A percentile compares a stretch with the other conserved stretches of the same genome.
Evolutionary conservation across 192 early-diverging fungal genomes (phyloP).

Genomic region (Allomyces macrogynus): DNA sequence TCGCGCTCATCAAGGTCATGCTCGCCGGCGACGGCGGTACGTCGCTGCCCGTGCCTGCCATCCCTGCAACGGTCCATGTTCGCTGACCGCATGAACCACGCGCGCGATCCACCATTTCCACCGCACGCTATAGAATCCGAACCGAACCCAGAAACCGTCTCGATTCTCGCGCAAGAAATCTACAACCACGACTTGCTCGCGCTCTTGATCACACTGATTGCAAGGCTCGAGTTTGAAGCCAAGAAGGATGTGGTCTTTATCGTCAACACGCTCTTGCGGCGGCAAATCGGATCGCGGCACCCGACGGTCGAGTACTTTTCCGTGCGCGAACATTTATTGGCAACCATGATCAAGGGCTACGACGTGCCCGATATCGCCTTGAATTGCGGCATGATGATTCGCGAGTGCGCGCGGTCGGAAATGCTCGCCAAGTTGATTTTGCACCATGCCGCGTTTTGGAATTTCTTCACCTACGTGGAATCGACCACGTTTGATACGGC

Average conservation of each 20-base stretch:
- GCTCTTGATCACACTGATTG: conserved; percentile 67
- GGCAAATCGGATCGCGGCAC: conserved; percentile 82
- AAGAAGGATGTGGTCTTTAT: conserved; percentile 91
- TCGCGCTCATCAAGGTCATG: conserved; percentile 78
- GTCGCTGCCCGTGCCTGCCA: conserved; percentile 2
- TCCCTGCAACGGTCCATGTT: not conserved
- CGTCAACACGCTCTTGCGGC: conserved; percentile 86
- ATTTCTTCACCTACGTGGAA: conserved; percentile 91
- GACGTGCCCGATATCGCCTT: conserved; percentile 88
- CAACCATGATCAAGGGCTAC: conserved; percentile 66
- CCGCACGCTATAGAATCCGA: conserved; percentile 41
- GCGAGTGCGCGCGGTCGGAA: conserved; percentile 93
- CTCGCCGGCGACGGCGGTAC: conserved; percentile 85
- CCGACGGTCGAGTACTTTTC: conserved; percentile 92
- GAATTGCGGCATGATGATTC: conserved; percentile 91
- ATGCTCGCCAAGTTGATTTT: conserved; percentile 66
- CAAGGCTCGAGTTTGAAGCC: conserved; percentile 80
- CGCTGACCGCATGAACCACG: not conserved
- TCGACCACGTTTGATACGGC: conserved; percentile 94
- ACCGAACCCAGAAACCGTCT: conserved; percentile 71
- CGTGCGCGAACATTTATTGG: conserved; percentile 61
- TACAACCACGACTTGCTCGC: conserved; percentile 81
- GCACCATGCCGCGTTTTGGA: conserved; percentile 69
- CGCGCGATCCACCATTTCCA: not conserved
- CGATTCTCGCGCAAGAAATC: conserved; percentile 87